Evolutionary conservation across 163 green algal genomes (phyloP), one percentile per base, ranked within the genome.

Genomic region (Trebouxiophyceae sp.): DNA sequence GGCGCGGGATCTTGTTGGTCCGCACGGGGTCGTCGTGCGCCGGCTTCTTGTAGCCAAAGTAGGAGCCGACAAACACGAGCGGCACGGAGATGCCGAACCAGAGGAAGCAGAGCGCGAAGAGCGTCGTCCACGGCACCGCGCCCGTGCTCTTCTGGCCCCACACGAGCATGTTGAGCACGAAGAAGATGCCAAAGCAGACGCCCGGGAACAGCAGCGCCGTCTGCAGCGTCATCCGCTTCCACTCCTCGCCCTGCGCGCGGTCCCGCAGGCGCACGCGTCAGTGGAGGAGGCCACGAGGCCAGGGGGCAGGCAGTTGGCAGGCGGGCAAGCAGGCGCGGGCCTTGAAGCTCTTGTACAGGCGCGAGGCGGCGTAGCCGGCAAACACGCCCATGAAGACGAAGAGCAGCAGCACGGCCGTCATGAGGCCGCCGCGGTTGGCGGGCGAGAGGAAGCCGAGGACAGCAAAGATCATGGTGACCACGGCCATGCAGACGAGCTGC

Each of bases 361-460:
- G 86, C 2, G 87, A 89, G 4, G 88, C 90, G 66, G 83, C 86
- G 81, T 98, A 98, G 34, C 93, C 93, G 27, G 80, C 92, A 63
- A 95, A 86, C n/a, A 93, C 45, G 45, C 91, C 93, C 89, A 97
- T 96, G 80, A 96, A 94, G n/a, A 95, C 90, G 79, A 96, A 99
- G 63, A 97, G 84, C 71, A 97, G 72, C 57, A 97, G 71, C 71
- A 91, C 89, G 61, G 92, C 92, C 0, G 92, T 97, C 82, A 93
- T 97, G 5, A 98, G 85, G 30, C 90, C 90, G 33, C 92, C 93
- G 45, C 93, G 84, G 80, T 98, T 98, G 65, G 92, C 89, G 1
- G 93, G 93, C 2, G 87, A 96, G 59, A 99, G 79, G 82, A 99
- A 98, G 45, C 93, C 93, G 54, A 98, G 86, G 58, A 96, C 68